A percentile compares a stretch with the other conserved stretches of the same genome.
phyloP scores from a whole-genome alignment of 306 rosid genomes.

The Ochetophila trinervis region DNA sequence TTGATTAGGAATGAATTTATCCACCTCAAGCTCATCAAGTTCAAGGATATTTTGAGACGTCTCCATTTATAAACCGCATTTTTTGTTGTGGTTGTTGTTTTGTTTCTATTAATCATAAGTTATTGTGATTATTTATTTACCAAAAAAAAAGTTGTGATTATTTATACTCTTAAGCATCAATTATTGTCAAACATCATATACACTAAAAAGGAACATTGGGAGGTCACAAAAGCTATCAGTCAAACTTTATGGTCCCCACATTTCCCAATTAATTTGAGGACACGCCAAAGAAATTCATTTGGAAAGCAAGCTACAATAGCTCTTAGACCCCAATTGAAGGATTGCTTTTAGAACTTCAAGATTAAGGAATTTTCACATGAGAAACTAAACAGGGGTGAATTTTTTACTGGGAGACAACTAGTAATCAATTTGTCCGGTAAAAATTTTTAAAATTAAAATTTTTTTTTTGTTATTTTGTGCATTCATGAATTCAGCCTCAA shows the following conservation, averaged over 20 bases:
- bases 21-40: neutral
- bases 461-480: too few species aligned
- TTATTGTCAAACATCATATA: conserved; percentile 21
- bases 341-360: too few species aligned
- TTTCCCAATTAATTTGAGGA: neutral
- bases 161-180: conserved; percentile 23
- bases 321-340: neutral
- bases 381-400: too few species aligned
- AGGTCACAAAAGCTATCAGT: neutral
- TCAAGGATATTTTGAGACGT: neutral
- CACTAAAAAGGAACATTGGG: conserved; percentile 4
- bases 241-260: conserved; percentile 14
- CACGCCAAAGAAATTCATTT: conserved; percentile 1
- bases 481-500: too few species aligned
- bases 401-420: too few species aligned
- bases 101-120: too few species aligned
- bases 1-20: neutral
- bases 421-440: too few species aligned
- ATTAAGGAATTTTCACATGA: too few species aligned
- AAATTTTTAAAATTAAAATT: too few species aligned
- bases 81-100: too few species aligned
- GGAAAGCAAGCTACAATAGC: conserved; percentile 3
- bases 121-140: too few species aligned
- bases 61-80: conserved; percentile 9
- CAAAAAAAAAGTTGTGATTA: neutral